Percentiles rank a stretch among this genome's conserved stretches.
Evolutionary conservation across 2,329 filamentous ascomycete genomes (phyloP).

Genomic region (Blastomyces parvus): DNA sequence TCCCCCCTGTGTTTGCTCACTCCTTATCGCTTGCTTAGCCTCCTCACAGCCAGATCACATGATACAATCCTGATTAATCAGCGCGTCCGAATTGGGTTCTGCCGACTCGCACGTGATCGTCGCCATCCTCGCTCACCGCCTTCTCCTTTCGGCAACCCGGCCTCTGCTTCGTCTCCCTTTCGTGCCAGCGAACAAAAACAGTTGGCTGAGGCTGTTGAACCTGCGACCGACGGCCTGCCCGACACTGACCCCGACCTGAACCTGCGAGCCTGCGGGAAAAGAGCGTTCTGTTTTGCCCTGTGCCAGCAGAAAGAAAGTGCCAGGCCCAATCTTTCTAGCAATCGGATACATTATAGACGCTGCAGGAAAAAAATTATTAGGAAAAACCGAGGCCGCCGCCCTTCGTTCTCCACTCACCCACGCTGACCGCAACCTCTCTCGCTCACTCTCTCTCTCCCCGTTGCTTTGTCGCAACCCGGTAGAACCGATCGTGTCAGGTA

Average conservation of each 20-base stretch:
- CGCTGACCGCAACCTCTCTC: neutral
- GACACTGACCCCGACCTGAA: neutral
- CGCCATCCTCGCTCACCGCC: neutral
- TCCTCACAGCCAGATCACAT: neutral
- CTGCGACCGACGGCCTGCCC: neutral
- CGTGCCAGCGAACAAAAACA: neutral
- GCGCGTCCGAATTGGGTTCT: neutral
- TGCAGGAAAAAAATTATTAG: neutral
- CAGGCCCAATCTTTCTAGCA: too few relatives aligned
- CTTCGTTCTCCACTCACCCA: neutral
- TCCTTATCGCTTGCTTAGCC: neutral
- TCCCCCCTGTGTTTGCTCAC: neutral
- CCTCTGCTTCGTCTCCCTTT: neutral
- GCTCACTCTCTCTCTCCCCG: neutral
- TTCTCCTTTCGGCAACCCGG: slow-evolving; percentile 2
- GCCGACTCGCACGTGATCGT: neutral
- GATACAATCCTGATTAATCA: neutral
- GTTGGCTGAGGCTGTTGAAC: neutral
- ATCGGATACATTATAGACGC: neutral
- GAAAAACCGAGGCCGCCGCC: neutral
- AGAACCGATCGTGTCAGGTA: slow-evolving; percentile 7
- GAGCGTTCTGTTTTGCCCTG: neutral
- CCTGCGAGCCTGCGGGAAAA: neutral
- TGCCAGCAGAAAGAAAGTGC: neutral
- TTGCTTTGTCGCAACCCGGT: slow-evolving; percentile 3